These are phyloP conservation scores for Lycium ferocissimum DNA, from an alignment of 257 asterid species.

Conservation along the genomic window DNA sequence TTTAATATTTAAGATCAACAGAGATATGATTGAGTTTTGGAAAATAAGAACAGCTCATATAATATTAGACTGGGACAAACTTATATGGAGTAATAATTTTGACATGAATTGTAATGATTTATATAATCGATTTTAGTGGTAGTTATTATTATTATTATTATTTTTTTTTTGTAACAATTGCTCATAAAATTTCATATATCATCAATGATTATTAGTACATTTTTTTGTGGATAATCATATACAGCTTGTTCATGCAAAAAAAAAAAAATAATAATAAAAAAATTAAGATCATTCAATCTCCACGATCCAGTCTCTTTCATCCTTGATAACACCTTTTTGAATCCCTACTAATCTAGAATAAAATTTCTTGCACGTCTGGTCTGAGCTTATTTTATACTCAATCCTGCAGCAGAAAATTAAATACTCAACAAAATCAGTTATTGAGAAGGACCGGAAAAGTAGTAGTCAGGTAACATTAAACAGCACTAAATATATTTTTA, in stretches of 20 bases:
- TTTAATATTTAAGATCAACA: too few species aligned
- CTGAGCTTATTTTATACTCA: conserved; percentile 51
- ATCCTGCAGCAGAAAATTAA: conserved; percentile 46
- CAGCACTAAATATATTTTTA: not conserved
- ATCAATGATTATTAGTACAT: not conserved
- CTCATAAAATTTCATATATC: not conserved
- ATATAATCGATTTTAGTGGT: not conserved
- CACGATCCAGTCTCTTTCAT: conserved; percentile 67
- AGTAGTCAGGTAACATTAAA: not conserved
- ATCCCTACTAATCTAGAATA: conserved; percentile 54
- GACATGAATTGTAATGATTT: not conserved
- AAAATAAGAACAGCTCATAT: not conserved
- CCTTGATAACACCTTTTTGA: conserved; percentile 65
- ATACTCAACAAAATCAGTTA: not conserved
- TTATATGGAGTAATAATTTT: too few species aligned
- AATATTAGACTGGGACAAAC: not conserved
- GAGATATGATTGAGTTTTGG: too few species aligned
- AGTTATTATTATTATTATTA: too few species aligned
- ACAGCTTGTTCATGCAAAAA: not conserved
- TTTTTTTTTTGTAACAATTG: too few species aligned
- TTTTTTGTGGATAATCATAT: not conserved
- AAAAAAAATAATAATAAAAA: not conserved
- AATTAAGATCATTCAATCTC: conserved; percentile 41
- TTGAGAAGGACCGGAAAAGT: not conserved
- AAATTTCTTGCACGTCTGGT: conserved; percentile 47